Evolutionary conservation across 345 rosid genomes (phyloP).

Genomic region (Camelina neglecta): DNA sequence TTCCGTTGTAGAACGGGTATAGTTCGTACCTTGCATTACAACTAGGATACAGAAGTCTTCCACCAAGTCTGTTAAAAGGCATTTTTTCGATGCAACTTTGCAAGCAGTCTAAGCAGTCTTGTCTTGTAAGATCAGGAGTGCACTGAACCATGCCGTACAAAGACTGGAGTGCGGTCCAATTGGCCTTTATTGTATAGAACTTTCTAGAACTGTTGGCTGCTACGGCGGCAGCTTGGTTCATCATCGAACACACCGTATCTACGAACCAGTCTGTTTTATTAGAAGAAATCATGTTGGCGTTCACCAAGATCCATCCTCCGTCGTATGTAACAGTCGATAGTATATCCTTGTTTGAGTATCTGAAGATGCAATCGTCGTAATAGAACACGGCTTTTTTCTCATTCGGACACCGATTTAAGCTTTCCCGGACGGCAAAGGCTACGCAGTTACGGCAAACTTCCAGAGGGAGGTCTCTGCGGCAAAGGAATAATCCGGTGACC

Average conservation of each 20-base stretch:
- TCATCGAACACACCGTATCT: background rate
- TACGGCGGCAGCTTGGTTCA: background rate
- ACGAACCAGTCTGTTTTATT: background rate
- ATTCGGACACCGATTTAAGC: no score
- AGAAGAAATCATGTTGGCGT: background rate
- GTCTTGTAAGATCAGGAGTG: background rate
- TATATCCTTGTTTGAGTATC: background rate
- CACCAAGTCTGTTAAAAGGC: constrained; percentile 36
- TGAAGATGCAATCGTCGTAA: background rate
- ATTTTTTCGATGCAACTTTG: background rate
- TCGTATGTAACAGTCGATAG: background rate
- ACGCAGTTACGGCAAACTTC: constrained; percentile 3
- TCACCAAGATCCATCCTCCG: background rate
- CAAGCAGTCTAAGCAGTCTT: constrained; percentile 32
- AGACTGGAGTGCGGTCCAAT: background rate
- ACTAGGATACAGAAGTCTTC: constrained; percentile 39
- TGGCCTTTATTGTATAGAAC: background rate
- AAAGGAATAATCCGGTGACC: background rate
- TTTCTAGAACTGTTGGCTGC: background rate
- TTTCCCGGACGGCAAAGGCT: background rate
- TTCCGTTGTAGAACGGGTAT: constrained; percentile 42
- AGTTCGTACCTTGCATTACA: constrained; percentile 51
- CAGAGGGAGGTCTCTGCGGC: background rate
- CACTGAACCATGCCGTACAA: background rate
- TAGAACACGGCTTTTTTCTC: background rate